phyloP scores from a whole-genome alignment of 352 stramenopile species.

The Pythium brassicae region DNA sequence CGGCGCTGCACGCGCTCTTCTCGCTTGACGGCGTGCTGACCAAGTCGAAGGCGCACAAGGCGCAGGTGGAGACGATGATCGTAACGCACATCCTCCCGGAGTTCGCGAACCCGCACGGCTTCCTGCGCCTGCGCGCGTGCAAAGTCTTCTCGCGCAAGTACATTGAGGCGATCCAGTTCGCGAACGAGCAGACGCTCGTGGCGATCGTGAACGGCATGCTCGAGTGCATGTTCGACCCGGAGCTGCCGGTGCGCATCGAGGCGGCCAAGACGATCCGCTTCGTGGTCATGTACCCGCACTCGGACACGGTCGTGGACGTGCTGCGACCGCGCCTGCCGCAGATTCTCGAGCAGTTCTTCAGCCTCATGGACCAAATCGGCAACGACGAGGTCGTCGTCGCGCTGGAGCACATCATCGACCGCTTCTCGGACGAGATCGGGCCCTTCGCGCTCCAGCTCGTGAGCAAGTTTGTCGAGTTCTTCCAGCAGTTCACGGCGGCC shows the following conservation, averaged over 20 bases:
- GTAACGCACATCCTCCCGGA: constrained; percentile 94
- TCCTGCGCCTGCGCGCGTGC: constrained; percentile 93
- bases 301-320: constrained; percentile 73
- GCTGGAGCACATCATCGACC: constrained; percentile 94
- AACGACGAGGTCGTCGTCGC: constrained; percentile 97
- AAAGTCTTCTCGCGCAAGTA: constrained; percentile 96
- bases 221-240: constrained; percentile 90
- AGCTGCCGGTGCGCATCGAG: constrained; percentile 97
- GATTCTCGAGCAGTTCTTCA: constrained; percentile 97
- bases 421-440: constrained; percentile 95
- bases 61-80: constrained; percentile 92
- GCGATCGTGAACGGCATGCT: constrained; percentile 80
- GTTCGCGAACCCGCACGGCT: constrained; percentile 94
- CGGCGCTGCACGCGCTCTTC: constrained; percentile 91
- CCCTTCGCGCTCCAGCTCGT: constrained; percentile 92
- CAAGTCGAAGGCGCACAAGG: constrained; percentile 92
- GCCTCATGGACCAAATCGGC: constrained; percentile 98
- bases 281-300: constrained; percentile 85
- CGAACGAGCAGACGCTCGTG: constrained; percentile 87
- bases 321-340: constrained; percentile 92
- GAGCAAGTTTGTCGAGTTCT: constrained; percentile 93
- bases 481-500: constrained; percentile 92
- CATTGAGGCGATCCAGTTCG: constrained; percentile 88
- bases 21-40: constrained; percentile 90
- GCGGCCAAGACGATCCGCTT: constrained; percentile 89